Conservation (phyloP, 2,329 filamentous ascomycete species). For the Didymella pinodella region DNA sequence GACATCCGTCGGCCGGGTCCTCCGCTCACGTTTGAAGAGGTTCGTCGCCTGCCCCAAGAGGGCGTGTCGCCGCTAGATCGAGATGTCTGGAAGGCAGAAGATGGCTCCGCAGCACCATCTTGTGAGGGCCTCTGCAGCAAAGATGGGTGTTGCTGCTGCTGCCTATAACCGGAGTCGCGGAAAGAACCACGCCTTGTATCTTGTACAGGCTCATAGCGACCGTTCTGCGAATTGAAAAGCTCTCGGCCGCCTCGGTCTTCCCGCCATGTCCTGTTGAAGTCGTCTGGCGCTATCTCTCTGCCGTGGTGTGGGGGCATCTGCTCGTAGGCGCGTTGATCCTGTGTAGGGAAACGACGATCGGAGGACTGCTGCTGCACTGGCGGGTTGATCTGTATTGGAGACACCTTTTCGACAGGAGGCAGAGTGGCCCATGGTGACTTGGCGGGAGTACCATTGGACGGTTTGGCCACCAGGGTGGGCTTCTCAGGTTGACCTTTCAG, state of each 20-base stretch:
- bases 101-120: conserved; percentile 78
- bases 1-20: conserved; percentile 76
- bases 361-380: conserved; percentile 53
- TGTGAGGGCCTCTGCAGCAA: conserved; percentile 77
- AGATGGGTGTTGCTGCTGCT: conserved; percentile 68
- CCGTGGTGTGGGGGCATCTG: conserved; percentile 62
- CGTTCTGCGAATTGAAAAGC: conserved; percentile 93
- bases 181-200: conserved; percentile 74
- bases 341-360: conserved; percentile 59
- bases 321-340: conserved; percentile 66
- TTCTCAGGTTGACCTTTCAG: conserved; percentile 74
- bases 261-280: conserved; percentile 87
- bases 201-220: conserved; percentile 86
- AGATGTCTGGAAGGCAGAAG: conserved; percentile 83
- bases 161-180: conserved; percentile 73
- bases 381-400: conserved; percentile 71
- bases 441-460: conserved; percentile 71
- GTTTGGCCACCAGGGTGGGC: conserved; percentile 76
- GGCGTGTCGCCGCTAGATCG: conserved; percentile 70
- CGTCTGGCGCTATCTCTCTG: conserved; percentile 91
- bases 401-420: conserved; percentile 82
- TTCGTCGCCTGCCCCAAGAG: conserved; percentile 76
- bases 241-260: conserved; percentile 77
- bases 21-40: conserved; percentile 90
- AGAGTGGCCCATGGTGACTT: conserved; percentile 93